Evolutionary conservation across 768 basidiomycete species (phyloP).

Genomic region (Russula sp.): DNA sequence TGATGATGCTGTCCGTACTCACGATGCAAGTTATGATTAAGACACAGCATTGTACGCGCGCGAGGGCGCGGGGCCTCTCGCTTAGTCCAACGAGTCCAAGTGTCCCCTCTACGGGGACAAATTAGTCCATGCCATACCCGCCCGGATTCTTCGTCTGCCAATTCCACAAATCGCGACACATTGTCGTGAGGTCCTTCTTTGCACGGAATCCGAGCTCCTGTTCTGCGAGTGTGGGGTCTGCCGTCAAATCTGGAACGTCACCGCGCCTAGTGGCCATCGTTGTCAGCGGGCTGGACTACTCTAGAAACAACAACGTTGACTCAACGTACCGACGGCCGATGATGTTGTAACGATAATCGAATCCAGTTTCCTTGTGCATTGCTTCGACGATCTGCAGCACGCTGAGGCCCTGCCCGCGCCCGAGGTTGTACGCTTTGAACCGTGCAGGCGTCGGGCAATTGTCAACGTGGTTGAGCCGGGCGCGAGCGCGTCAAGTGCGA

Average conservation of each 20-base stretch:
- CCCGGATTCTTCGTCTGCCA: constrained; percentile 93
- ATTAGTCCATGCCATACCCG: constrained; percentile 51
- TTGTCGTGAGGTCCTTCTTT: constrained; percentile 72
- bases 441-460: constrained; percentile 51
- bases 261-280: constrained; percentile 57
- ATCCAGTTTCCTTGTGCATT: constrained; percentile 88
- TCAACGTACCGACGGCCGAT: constrained; percentile 79
- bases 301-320: background rate
- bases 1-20: constrained; percentile 21
- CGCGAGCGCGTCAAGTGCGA: constrained; percentile 81
- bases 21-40: constrained; percentile 12
- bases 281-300: background rate
- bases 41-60: constrained; percentile 7
- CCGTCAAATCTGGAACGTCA: constrained; percentile 95
- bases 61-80: background rate
- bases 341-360: constrained; percentile 84
- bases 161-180: constrained; percentile 98
- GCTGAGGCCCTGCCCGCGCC: constrained; percentile 87
- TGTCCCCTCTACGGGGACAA: background rate
- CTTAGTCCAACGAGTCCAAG: background rate
- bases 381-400: constrained; percentile 93
- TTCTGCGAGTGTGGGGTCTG: constrained; percentile 87
- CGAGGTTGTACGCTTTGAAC: constrained; percentile 96
- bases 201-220: constrained; percentile 93
- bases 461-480: constrained; percentile 56